A percentile compares a stretch with the other conserved stretches of the same genome.
These are phyloP conservation scores for Penicillium sp. DNA, from an alignment of 2,329 filamentous ascomycete genomes.

Conservation along the genomic window DNA sequence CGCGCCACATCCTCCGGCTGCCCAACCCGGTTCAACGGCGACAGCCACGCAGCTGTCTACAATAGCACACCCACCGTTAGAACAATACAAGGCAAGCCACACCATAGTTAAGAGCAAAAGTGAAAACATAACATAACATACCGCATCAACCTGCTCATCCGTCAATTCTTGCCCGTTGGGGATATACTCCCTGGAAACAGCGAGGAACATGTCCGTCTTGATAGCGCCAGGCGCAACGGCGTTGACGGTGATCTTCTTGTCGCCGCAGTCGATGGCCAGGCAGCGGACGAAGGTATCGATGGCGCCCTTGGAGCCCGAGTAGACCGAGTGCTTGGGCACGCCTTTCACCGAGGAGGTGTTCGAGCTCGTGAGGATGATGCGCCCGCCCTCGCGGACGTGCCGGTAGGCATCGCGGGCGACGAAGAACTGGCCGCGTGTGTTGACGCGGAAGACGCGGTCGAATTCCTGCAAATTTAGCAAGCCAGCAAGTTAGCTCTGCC, in stretches of 20 bases:
- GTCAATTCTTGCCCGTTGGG: conserved; percentile 14
- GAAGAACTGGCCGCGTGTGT: conserved; percentile 68
- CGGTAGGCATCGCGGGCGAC: conserved; percentile 70
- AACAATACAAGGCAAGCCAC: too few species aligned
- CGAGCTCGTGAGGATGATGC: conserved; percentile 75
- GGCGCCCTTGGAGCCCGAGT: conserved; percentile 76
- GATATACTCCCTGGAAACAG: conserved; percentile 15
- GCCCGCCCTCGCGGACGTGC: conserved; percentile 70
- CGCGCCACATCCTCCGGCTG: conserved; percentile 13
- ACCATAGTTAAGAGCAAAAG: too few species aligned
- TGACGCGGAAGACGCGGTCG: conserved; percentile 64
- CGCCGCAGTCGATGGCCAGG: conserved; percentile 72
- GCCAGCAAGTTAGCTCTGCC: too few species aligned
- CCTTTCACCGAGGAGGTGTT: conserved; percentile 61
- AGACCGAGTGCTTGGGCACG: conserved; percentile 71
- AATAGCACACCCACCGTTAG: neutral
- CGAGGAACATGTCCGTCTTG: conserved; percentile 71
- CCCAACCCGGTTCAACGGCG: conserved; percentile 9
- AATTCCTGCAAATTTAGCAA: conserved; percentile 30
- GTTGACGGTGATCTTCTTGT: conserved; percentile 71
- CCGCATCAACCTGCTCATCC: conserved; percentile 7
- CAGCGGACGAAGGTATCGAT: conserved; percentile 78
- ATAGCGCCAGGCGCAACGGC: conserved; percentile 70
- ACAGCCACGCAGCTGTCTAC: conserved; percentile 10
- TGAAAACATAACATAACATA: neutral